A percentile compares a stretch with the other conserved stretches of the same genome.
Conservation (phyloP, 345 rosid species). For the Mangifera indica region DNA sequence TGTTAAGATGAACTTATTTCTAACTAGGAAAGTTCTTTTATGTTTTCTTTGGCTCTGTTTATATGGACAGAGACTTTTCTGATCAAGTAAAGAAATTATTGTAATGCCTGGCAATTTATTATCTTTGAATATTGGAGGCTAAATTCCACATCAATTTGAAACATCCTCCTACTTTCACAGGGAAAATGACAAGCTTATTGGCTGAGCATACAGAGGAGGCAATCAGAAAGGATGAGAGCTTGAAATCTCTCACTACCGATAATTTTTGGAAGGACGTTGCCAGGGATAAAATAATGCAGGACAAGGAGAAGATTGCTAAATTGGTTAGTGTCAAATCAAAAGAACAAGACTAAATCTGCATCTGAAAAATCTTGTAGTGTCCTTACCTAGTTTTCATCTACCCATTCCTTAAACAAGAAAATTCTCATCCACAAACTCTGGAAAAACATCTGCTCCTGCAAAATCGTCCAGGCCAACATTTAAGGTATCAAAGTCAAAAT, state of each 20-base stretch:
- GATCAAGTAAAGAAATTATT: neutral
- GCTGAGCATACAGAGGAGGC: slow-evolving; percentile 77
- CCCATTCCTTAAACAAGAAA: slow-evolving; percentile 31
- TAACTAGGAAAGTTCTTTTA: too few relatives aligned
- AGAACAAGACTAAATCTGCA: slow-evolving; percentile 34
- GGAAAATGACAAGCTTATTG: slow-evolving; percentile 87
- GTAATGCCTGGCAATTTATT: neutral
- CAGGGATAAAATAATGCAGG: slow-evolving; percentile 58
- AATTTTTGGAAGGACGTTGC: slow-evolving; percentile 66
- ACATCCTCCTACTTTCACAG: slow-evolving; percentile 36
- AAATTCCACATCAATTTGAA: neutral
- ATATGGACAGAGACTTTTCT: neutral
- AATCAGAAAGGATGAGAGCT: slow-evolving; percentile 76
- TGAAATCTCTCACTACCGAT: slow-evolving; percentile 65
- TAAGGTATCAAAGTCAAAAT: slow-evolving; percentile 28
- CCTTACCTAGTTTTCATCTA: slow-evolving; percentile 23
- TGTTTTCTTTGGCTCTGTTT: neutral
- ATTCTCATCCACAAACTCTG: slow-evolving; percentile 34
- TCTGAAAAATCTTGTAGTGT: slow-evolving; percentile 23
- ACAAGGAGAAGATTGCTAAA: slow-evolving; percentile 54
- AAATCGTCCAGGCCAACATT: slow-evolving; percentile 38
- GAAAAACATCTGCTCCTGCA: slow-evolving; percentile 35
- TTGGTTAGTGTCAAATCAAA: too few relatives aligned
- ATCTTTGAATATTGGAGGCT: neutral
- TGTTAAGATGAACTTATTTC: neutral